These are phyloP conservation scores for Hylodesmum podocarpum DNA, from an alignment of 306 rosid genomes.

Conservation along the genomic window DNA sequence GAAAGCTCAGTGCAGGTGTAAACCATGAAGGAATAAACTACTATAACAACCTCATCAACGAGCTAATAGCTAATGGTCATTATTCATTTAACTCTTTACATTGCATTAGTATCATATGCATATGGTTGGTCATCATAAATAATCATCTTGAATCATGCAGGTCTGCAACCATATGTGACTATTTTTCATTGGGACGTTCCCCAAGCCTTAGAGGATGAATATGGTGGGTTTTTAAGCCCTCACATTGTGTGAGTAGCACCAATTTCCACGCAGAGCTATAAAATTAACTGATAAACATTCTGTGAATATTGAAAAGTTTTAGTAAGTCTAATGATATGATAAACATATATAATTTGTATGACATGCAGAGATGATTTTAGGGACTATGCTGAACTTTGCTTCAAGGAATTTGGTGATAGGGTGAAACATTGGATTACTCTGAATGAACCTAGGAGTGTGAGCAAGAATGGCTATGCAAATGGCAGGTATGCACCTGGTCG, in stretches of 20 bases:
- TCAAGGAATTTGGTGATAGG: constrained; percentile 62
- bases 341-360: background rate
- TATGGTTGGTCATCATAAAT: background rate
- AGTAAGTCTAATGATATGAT: constrained; percentile 12
- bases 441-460: constrained; percentile 56
- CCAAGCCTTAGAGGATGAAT: constrained; percentile 49
- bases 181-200: constrained; percentile 45
- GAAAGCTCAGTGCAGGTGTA: constrained; percentile 59
- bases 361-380: constrained; percentile 47
- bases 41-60: constrained; percentile 59
- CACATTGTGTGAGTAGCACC: constrained; percentile 46
- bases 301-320: background rate
- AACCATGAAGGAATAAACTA: constrained; percentile 53
- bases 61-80: constrained; percentile 54
- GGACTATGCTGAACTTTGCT: constrained; percentile 66
- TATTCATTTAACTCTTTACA: background rate
- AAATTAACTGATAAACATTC: background rate
- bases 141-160: constrained; percentile 19
- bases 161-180: constrained; percentile 39
- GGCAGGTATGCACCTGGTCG: constrained; percentile 62
- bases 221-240: constrained; percentile 55
- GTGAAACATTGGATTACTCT: constrained; percentile 72
- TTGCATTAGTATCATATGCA: background rate
- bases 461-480: constrained; percentile 42
- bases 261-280: background rate